phyloP scores from a whole-genome alignment of 2,329 filamentous ascomycete genomes.

The Cladobotryum protrusum region DNA sequence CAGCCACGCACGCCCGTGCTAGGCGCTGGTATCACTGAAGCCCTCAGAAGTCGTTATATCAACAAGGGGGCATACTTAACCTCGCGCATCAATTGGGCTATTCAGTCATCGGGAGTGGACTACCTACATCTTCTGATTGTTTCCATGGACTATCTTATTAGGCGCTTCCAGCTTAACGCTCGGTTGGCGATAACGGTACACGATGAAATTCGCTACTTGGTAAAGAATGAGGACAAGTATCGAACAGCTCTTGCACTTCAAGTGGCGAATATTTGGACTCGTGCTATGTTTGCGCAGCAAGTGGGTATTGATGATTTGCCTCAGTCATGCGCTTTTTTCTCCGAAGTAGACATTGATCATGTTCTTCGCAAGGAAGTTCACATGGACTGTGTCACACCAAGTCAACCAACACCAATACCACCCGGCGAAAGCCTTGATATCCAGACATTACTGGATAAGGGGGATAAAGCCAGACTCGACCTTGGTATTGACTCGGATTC shows the following conservation, averaged over 20 bases:
- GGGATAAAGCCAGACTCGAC: conserved; percentile 62
- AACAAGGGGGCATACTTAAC: conserved; percentile 90
- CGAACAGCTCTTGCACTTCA: conserved; percentile 87
- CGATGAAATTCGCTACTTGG: conserved; percentile 93
- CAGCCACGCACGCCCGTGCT: conserved; percentile 84
- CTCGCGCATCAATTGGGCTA: conserved; percentile 97
- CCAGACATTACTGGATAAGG: conserved; percentile 65
- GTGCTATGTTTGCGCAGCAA: conserved; percentile 95
- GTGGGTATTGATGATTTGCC: conserved; percentile 93
- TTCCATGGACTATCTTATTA: conserved; percentile 86
- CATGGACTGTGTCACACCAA: conserved; percentile 94
- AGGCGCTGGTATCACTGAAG: conserved; percentile 92
- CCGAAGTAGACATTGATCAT: conserved; percentile 88
- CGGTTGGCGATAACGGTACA: conserved; percentile 91
- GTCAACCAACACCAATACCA: conserved; percentile 69
- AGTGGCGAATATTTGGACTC: conserved; percentile 90
- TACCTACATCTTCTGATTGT: conserved; percentile 93
- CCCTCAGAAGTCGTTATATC: conserved; percentile 81
- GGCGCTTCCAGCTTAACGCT: conserved; percentile 77
- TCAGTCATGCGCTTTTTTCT: conserved; percentile 92
- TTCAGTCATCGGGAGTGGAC: conserved; percentile 94
- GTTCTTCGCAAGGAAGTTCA: conserved; percentile 97
- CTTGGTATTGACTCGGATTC: conserved; percentile 52
- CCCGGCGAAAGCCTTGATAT: conserved; percentile 88
- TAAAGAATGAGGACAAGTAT: conserved; percentile 80